Conservation (phyloP, 805 yeast genomes). For the Candida ipomoeae region DNA sequence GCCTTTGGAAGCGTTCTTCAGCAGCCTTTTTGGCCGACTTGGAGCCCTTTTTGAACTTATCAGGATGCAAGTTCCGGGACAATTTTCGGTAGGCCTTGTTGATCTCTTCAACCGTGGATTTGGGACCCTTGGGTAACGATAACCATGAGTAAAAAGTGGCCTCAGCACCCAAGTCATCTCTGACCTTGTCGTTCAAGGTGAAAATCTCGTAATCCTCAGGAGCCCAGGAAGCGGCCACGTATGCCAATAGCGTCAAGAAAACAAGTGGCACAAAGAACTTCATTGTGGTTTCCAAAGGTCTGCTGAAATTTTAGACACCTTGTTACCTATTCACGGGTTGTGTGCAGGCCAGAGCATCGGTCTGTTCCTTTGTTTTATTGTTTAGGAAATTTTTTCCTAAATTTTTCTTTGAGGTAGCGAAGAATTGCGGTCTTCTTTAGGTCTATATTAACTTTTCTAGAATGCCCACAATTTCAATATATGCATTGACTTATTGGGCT, state of each 20-base stretch:
- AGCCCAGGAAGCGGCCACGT: conserved; percentile 46
- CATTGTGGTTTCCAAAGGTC: conserved; percentile 2
- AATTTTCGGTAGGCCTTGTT: conserved; percentile 64
- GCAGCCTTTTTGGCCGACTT: conserved; percentile 43
- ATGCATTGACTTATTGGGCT: not conserved
- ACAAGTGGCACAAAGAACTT: conserved; percentile 14
- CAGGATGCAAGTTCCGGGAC: conserved; percentile 80
- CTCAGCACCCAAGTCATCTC: conserved; percentile 56
- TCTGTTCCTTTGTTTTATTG: not conserved
- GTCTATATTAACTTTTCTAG: too few relatives aligned
- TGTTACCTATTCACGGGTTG: not conserved
- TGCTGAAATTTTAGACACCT: not conserved
- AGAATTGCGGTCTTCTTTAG: too few relatives aligned
- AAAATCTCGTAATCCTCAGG: conserved; percentile 80
- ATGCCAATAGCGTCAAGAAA: conserved; percentile 15
- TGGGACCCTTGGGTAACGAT: conserved; percentile 43
- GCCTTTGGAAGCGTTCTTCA: conserved; percentile 69
- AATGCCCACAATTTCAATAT: too few relatives aligned
- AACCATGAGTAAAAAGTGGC: conserved; percentile 69
- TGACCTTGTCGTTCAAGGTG: conserved; percentile 59
- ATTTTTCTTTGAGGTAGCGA: too few relatives aligned
- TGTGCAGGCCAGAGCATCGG: not conserved
- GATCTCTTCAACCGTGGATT: conserved; percentile 50
- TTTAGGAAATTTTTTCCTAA: too few relatives aligned
- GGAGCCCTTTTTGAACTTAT: conserved; percentile 45